Percentiles rank a stretch among this genome's conserved stretches.
Evolutionary conservation across 371 early-diverging fungal genomes (phyloP).

Genomic region (Rhizomucor pusillus): DNA sequence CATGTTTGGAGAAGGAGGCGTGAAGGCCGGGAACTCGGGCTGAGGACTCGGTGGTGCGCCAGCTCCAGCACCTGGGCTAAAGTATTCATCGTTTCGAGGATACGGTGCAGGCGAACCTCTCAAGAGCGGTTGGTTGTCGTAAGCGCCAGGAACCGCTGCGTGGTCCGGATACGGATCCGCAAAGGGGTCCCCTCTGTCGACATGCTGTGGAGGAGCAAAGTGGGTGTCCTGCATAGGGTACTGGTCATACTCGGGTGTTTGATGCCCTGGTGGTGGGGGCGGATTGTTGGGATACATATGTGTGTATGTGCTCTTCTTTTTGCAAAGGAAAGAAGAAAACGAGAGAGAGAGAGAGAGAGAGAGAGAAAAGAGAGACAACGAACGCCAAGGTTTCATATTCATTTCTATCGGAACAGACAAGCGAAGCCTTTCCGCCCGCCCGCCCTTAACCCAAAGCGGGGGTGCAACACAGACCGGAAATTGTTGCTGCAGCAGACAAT

Average conservation of each 20-base stretch:
- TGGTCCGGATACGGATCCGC: conserved; percentile 29
- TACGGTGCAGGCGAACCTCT: no score
- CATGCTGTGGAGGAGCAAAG: conserved; percentile 32
- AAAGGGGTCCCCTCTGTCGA: conserved; percentile 37
- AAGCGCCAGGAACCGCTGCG: conserved; percentile 14
- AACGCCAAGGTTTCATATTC: no score
- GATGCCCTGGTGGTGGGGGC: no score
- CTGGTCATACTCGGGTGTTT: conserved; percentile 25
- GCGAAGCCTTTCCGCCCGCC: no score
- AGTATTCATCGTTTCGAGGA: no score
- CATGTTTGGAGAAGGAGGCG: conserved; percentile 21
- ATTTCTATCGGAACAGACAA: no score
- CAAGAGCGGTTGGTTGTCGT: conserved; percentile 28
- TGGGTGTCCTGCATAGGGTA: conserved; percentile 45
- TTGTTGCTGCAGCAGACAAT: no score
- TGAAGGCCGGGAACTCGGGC: no score
- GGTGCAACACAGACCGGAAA: no score
- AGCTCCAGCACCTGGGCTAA: conserved; percentile 6
- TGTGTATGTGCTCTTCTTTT: neutral
- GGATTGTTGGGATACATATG: conserved; percentile 1
- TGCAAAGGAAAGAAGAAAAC: conserved; percentile 8
- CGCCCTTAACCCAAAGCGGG: no score
- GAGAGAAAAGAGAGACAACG: neutral
- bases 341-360: neutral
- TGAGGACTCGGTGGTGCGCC: conserved; percentile 13